phyloP scores from a whole-genome alignment of 352 stramenopile species.

The Pythium scleroteichum region DNA sequence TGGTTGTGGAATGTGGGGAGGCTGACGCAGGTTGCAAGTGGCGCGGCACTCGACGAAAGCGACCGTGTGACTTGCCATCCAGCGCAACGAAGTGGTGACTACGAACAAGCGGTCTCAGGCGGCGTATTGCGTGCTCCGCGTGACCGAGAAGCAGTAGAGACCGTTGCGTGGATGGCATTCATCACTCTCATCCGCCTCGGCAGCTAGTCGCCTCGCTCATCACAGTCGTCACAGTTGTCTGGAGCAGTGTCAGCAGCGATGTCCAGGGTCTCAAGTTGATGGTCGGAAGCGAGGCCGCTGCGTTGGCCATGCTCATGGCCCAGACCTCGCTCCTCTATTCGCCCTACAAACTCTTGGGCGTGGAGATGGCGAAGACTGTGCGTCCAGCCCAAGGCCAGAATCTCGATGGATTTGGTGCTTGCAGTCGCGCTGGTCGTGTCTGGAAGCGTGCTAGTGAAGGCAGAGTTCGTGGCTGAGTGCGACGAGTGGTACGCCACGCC shows the following conservation, averaged over 20 bases:
- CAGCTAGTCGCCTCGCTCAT: not conserved
- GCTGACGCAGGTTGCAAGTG: no score
- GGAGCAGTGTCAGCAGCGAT: slow-evolving; percentile 24
- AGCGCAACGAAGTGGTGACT: no score
- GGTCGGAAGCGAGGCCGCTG: slow-evolving; percentile 28
- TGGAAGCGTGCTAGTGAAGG: slow-evolving; percentile 46
- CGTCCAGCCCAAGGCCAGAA: slow-evolving; percentile 29
- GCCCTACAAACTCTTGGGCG: slow-evolving; percentile 43
- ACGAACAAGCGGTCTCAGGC: no score
- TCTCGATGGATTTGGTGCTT: slow-evolving; percentile 35
- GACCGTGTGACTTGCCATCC: no score
- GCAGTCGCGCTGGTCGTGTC: slow-evolving; percentile 41
- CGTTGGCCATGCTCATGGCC: slow-evolving; percentile 53
- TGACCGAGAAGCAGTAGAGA: no score
- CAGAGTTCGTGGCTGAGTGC: slow-evolving; percentile 42
- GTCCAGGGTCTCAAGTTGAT: slow-evolving; percentile 5
- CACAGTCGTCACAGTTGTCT: slow-evolving; percentile 38
- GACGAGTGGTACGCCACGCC: slow-evolving; percentile 32
- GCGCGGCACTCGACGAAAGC: no score
- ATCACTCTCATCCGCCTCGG: no score
- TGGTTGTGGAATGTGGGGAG: no score
- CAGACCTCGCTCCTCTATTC: slow-evolving; percentile 59
- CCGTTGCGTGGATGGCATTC: not conserved
- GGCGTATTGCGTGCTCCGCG: no score
- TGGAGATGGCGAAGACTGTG: slow-evolving; percentile 39